Percentiles rank a stretch among this genome's conserved stretches.
Conservation (phyloP, 805 yeast genomes). For the Metschnikowia santaceciliae region DNA sequence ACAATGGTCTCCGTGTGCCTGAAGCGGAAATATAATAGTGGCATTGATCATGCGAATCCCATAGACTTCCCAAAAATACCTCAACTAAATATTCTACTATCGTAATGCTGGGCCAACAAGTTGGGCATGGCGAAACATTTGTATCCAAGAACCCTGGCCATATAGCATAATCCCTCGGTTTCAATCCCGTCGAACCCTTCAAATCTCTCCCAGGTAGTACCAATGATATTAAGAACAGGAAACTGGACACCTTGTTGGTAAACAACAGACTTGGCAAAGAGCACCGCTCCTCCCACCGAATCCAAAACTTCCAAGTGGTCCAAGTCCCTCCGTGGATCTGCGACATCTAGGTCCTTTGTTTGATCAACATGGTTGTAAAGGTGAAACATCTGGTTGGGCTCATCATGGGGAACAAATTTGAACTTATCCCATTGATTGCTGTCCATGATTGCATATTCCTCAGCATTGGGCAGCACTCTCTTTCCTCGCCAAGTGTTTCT, state of each 20-base stretch:
- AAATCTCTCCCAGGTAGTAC: constrained; percentile 42
- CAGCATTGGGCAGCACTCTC: constrained; percentile 28
- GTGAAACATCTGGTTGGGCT: constrained; percentile 24
- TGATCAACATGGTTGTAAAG: constrained; percentile 19
- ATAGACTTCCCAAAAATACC: not conserved
- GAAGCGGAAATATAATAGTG: too few relatives aligned
- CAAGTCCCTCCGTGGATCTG: constrained; percentile 4
- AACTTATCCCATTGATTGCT: constrained; percentile 24
- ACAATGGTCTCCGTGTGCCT: not conserved
- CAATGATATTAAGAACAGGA: constrained; percentile 44
- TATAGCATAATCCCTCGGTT: constrained; percentile 50
- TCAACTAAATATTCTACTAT: not conserved
- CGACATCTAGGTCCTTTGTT: constrained; percentile 7
- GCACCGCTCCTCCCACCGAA: constrained; percentile 52
- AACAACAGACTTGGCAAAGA: constrained; percentile 40
- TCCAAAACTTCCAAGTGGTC: constrained; percentile 30
- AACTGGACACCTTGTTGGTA: constrained; percentile 45
- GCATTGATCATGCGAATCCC: too few relatives aligned
- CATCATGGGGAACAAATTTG: constrained; percentile 33
- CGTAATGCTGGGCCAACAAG: constrained; percentile 36
- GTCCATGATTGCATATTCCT: constrained; percentile 12
- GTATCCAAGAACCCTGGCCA: constrained; percentile 43
- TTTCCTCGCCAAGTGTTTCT: constrained; percentile 40
- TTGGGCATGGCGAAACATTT: constrained; percentile 50
- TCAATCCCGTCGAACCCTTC: constrained; percentile 56